Base-by-base conservation (phyloP, 495 filamentous ascomycete genomes). In the Tuber calosporum region DNA sequence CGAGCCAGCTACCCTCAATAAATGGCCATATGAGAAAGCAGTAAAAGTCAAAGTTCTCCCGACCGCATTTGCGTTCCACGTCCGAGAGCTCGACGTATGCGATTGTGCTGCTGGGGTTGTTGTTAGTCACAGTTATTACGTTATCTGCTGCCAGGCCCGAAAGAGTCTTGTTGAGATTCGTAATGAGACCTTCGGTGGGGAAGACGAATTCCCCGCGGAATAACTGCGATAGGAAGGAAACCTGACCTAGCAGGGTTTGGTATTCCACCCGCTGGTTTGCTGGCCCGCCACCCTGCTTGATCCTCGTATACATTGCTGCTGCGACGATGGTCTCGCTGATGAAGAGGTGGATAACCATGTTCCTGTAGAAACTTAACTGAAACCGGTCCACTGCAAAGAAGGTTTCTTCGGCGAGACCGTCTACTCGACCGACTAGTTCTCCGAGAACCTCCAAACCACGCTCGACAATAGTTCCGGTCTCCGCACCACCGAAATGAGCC, bases 21-120 rank as follows among this genome's bases (percentile, higher is more conserved):
- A 98, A 98, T 0, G 95, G 95, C 95, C 95, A 98, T 75, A 98
- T 93, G 34, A 98, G 83, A 86, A 97, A 98, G 83, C 93, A 97
- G 83, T 99, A 97, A 82, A 98, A 99, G 79, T 98, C 95, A 81
- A 90, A 98, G 79, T 97, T 97, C 81, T 98, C 94, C 36, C 94
- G 85, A 3, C 94, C 95, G 45, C 86, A 88, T 3, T 85, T 84
- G 34, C 94, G 86, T 82, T 99, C 94, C 2, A 85, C 81, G 22
- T 90, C 88, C 11, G 90, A 89, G n/a, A 98, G 85, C 22, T 91
- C 92, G 17, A 97, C 84, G 62, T 85, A 90, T 1, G 84, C 82
- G 17, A 93, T 89, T 0, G 83, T 83, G 34, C 85, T 80, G 69
- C 89, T 85, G 1, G 40, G 42, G 0, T 26, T 67, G 0, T 26